Percentiles rank a stretch among this genome's conserved stretches.
phyloP scores from a whole-genome alignment of 1,284 basidiomycete species.

The Albatrellus sp. region DNA sequence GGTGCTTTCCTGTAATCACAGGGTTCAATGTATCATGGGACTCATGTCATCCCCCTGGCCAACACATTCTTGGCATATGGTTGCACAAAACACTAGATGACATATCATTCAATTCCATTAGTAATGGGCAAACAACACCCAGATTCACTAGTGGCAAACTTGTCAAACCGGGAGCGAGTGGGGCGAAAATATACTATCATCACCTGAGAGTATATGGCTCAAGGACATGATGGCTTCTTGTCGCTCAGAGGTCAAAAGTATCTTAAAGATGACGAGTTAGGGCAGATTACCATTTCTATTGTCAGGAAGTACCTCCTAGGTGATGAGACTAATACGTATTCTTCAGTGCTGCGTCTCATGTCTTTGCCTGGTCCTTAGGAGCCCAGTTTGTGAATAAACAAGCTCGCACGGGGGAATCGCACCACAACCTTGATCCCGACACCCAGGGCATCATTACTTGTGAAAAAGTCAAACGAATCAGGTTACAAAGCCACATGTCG shows the following conservation, averaged over 20 bases:
- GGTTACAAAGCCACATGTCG: slow-evolving; percentile 8
- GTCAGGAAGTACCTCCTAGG: slow-evolving; percentile 82
- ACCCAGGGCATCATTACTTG: slow-evolving; percentile 28
- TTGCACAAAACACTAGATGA: slow-evolving; percentile 36
- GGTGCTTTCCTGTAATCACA: slow-evolving; percentile 81
- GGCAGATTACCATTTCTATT: slow-evolving; percentile 70
- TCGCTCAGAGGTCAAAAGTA: slow-evolving; percentile 56
- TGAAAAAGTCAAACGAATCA: slow-evolving; percentile 3
- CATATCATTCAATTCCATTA: slow-evolving; percentile 19
- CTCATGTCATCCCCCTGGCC: slow-evolving; percentile 56
- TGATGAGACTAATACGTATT: slow-evolving; percentile 20
- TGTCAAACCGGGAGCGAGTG: slow-evolving; percentile 39
- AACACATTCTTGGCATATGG: slow-evolving; percentile 65
- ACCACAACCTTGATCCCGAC: slow-evolving; percentile 8
- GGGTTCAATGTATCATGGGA: slow-evolving; percentile 88
- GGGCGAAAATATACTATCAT: slow-evolving; percentile 65
- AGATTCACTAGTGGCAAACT: slow-evolving; percentile 31
- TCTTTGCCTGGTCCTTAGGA: slow-evolving; percentile 24
- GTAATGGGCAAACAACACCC: slow-evolving; percentile 28
- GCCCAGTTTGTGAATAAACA: slow-evolving; percentile 42
- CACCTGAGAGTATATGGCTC: slow-evolving; percentile 65
- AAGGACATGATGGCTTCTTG: slow-evolving; percentile 74
- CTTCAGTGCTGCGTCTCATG: background rate
- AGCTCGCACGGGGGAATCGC: slow-evolving; percentile 8
- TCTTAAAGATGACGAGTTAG: slow-evolving; percentile 78